Evolutionary conservation across 2,329 filamentous ascomycete species (phyloP), one percentile per base, ranked within the genome.

Genomic region (Trichoderma semiorbis): DNA sequence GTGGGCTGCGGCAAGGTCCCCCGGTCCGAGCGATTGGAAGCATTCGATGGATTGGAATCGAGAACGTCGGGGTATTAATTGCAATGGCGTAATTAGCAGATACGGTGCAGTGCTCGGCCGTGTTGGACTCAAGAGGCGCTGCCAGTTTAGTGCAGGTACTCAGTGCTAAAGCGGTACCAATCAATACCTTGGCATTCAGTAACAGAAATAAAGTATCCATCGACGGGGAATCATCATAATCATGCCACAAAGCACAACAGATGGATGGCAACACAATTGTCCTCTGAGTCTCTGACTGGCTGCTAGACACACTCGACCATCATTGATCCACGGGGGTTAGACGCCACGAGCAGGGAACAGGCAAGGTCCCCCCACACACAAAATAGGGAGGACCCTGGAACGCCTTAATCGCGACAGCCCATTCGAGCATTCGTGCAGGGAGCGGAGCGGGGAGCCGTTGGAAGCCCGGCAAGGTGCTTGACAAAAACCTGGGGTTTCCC

Each of bases 321-420:
- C 53, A 60, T 68, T 36, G 34, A 36, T 36, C 65, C 55, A 43
- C 26, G 12, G 30, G 65, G 55, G 53, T 47, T 50, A 30, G 32
- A 68, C 65, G 65, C 65, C 65, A 68, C 65, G 34, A 70, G 68
- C 68, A 70, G 68, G 68, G 68, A 70, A 70, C 68, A 70, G 68
- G 60, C 60, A 61, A 57, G 32, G 60, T 57, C 26, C 53, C 68
- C 67, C 68, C 65, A 66, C 65, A 68, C 65, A n/a, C 18, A 21
- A 6, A 60, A 50, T 32, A 43, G 53, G 43, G 53, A 58, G 32
- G 53, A 58, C 65, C 65, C 53, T 58, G 32, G 65, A 68, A 58
- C 53, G 65, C 53, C 55, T 60, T 60, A 24, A 68, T 47, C 47
- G 47, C 26, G 47, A 34, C 63, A 66, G 63, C 63, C 53, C 65